Evolutionary conservation across 805 yeast genomes (phyloP).

Genomic region (Zygosaccharomyces pseudorouxii): DNA sequence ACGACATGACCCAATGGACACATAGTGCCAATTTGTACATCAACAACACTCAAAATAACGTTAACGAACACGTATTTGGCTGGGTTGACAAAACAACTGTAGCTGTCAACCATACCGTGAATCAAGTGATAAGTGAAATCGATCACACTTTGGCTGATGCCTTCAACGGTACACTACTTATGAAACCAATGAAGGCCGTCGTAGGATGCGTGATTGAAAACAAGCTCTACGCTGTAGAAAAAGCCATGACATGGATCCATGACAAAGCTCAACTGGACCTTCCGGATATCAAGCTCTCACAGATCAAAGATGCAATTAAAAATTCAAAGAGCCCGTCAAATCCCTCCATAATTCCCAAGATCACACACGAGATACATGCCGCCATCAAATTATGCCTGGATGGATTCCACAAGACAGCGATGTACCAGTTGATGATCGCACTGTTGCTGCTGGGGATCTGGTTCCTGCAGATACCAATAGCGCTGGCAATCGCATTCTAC

Average conservation of each 20-base stretch:
- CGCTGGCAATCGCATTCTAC: constrained; percentile 17
- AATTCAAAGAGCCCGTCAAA: constrained; percentile 4
- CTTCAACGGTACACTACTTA: constrained; percentile 66
- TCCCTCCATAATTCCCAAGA: constrained; percentile 5
- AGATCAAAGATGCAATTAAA: constrained; percentile 21
- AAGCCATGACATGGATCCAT: constrained; percentile 70
- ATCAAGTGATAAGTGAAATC: constrained; percentile 52
- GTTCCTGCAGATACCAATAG: constrained; percentile 44
- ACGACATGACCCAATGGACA: constrained; percentile 46
- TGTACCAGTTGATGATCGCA: constrained; percentile 46
- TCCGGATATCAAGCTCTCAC: constrained; percentile 36
- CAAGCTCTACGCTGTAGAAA: constrained; percentile 59
- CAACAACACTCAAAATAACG: constrained; percentile 40
- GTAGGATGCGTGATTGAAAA: constrained; percentile 77
- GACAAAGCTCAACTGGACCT: constrained; percentile 9
- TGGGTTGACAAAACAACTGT: constrained; percentile 56
- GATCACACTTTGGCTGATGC: constrained; percentile 52
- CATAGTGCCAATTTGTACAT: constrained; percentile 53
- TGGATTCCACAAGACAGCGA: constrained; percentile 31
- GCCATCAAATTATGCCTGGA: constrained; percentile 10
- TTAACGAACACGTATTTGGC: constrained; percentile 65
- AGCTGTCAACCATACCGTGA: constrained; percentile 56
- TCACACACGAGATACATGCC: constrained; percentile 10
- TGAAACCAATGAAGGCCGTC: constrained; percentile 56
- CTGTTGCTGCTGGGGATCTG: constrained; percentile 44